phyloP scores from a whole-genome alignment of 805 yeast genomes.

The Brettanomyces nanus region DNA sequence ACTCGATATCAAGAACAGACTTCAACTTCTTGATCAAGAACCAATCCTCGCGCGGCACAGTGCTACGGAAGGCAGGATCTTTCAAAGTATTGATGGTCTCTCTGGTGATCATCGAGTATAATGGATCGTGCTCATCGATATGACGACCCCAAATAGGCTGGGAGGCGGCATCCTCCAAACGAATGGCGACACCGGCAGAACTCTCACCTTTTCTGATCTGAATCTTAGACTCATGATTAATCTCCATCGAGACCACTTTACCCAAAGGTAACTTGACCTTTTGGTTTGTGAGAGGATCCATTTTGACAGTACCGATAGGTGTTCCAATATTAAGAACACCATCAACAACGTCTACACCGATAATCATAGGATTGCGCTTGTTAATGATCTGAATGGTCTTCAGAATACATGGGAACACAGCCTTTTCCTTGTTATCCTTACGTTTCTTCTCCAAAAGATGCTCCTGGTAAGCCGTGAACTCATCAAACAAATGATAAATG shows the following conservation, averaged over 20 bases:
- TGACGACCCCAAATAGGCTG: slow-evolving; percentile 99
- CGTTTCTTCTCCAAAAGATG: slow-evolving; percentile 85
- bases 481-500: slow-evolving; percentile 93
- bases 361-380: slow-evolving; percentile 98
- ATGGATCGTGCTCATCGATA: slow-evolving; percentile 83
- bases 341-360: slow-evolving; percentile 95
- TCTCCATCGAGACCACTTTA: slow-evolving; percentile 87
- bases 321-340: slow-evolving; percentile 89
- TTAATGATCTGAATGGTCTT: slow-evolving; percentile 93
- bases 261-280: slow-evolving; percentile 70
- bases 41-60: slow-evolving; percentile 96
- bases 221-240: slow-evolving; percentile 79
- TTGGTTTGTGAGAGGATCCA: slow-evolving; percentile 77
- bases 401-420: slow-evolving; percentile 91
- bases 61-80: slow-evolving; percentile 95
- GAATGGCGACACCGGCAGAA: slow-evolving; percentile 96
- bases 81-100: slow-evolving; percentile 93
- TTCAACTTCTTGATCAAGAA: slow-evolving; percentile 80
- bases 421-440: slow-evolving; percentile 77
- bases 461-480: slow-evolving; percentile 86
- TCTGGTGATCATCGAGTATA: slow-evolving; percentile 87
- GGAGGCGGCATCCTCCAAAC: slow-evolving; percentile 86
- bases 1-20: slow-evolving; percentile 69
- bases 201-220: slow-evolving; percentile 90
- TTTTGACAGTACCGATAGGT: slow-evolving; percentile 89